These are phyloP conservation scores for Lactifluus hygrophoroides DNA, from an alignment of 768 basidiomycete genomes.

Conservation along the genomic window DNA sequence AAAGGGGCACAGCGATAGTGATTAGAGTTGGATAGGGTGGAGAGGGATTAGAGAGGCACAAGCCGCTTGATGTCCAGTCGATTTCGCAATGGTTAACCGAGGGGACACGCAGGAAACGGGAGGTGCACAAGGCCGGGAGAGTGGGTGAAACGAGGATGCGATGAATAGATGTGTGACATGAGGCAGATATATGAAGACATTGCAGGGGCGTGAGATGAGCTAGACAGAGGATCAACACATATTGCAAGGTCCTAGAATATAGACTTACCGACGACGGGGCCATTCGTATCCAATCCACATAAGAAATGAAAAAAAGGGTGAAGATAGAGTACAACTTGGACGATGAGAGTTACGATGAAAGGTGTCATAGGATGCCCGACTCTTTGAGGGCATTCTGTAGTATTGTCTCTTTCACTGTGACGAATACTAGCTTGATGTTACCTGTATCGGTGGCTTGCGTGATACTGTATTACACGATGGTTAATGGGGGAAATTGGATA, in stretches of 20 bases:
- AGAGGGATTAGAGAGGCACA: no score
- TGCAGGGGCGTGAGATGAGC: constrained; percentile 18
- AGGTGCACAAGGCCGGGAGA: background rate
- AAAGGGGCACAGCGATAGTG: background rate
- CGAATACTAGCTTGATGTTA: constrained; percentile 75
- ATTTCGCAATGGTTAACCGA: background rate
- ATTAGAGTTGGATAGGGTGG: background rate
- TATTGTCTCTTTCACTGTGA: constrained; percentile 90
- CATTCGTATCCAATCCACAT: constrained; percentile 17
- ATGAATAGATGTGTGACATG: constrained; percentile 16
- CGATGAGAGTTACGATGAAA: background rate
- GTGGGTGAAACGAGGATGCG: constrained; percentile 8
- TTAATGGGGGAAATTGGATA: background rate
- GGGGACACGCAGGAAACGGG: background rate
- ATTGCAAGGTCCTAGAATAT: background rate
- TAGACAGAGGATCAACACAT: background rate
- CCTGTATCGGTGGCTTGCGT: constrained; percentile 87
- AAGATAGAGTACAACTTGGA: constrained; percentile 15
- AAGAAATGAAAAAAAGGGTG: constrained; percentile 1
- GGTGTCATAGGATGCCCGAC: constrained; percentile 61
- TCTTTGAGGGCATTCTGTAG: constrained; percentile 82
- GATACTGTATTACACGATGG: constrained; percentile 36
- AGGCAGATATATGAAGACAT: constrained; percentile 13
- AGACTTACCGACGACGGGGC: constrained; percentile 7
- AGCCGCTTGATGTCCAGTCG: no score